phyloP scores from a whole-genome alignment of 2,329 filamentous ascomycete genomes.

The Claviceps sp. region DNA sequence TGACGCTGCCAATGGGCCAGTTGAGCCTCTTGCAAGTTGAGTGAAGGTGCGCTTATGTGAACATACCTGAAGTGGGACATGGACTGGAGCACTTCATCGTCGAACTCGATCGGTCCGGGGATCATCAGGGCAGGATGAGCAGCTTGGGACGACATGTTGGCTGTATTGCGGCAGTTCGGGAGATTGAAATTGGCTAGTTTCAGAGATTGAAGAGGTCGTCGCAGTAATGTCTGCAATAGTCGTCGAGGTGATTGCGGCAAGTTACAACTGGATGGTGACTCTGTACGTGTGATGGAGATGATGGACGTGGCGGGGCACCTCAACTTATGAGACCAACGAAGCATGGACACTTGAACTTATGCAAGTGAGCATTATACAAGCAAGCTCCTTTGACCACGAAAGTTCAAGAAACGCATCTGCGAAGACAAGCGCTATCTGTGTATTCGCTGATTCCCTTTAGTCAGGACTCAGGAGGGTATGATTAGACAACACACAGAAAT shows the following conservation, averaged over 20 bases:
- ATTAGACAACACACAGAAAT: too few species aligned
- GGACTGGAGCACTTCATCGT: slow-evolving; percentile 87
- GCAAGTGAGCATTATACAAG: too few species aligned
- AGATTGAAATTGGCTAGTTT: background rate
- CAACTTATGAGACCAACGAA: too few species aligned
- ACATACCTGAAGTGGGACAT: slow-evolving; percentile 86
- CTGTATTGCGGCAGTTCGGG: background rate
- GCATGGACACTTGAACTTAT: too few species aligned
- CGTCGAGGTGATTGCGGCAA: slow-evolving; percentile 4
- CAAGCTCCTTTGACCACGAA: too few species aligned
- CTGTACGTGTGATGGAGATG: background rate
- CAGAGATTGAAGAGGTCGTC: background rate
- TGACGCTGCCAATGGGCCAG: background rate
- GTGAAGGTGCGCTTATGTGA: background rate
- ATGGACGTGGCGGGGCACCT: background rate
- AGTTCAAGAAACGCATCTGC: too few species aligned
- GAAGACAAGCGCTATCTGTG: too few species aligned
- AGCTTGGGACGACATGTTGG: slow-evolving; percentile 48
- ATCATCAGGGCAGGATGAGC: slow-evolving; percentile 70
- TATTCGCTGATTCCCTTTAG: too few species aligned
- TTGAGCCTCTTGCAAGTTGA: background rate
- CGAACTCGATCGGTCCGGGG: slow-evolving; percentile 94
- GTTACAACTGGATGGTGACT: too few species aligned
- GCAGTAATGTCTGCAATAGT: background rate
- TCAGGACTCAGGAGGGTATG: too few species aligned